Conservation (phyloP, 2,329 filamentous ascomycete species). For the Trichophaea hybrida region DNA sequence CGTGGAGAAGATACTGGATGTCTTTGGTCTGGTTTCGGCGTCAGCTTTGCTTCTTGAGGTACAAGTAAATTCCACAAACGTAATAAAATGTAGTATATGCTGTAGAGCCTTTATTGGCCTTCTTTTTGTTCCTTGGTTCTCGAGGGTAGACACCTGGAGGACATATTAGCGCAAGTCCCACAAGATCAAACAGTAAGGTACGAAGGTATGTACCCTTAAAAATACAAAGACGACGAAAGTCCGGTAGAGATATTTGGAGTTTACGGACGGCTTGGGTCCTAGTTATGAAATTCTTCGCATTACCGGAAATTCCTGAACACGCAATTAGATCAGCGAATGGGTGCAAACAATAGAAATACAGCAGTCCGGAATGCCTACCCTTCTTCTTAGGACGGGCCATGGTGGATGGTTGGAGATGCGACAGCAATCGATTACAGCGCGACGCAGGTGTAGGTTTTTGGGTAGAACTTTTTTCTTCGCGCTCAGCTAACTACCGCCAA, state of each 20-base stretch:
- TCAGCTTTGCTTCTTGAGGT: not conserved
- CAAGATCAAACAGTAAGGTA: not conserved
- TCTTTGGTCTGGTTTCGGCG: constrained; percentile 51
- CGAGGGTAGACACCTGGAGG: constrained; percentile 72
- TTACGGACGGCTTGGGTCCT: constrained; percentile 94
- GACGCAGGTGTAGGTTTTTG: not conserved
- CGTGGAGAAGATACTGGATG: constrained; percentile 94
- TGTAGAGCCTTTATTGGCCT: constrained; percentile 81
- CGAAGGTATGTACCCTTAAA: constrained; percentile 56
- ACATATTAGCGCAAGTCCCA: constrained; percentile 11
- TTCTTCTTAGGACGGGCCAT: constrained; percentile 84
- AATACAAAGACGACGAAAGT: constrained; percentile 96
- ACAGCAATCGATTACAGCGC: not conserved
- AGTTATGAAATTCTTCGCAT: constrained; percentile 97
- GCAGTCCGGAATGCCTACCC: constrained; percentile 36
- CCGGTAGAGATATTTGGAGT: constrained; percentile 88
- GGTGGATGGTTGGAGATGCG: constrained; percentile 18
- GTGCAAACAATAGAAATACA: not conserved
- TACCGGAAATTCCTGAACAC: constrained; percentile 57
- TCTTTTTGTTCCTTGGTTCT: constrained; percentile 93
- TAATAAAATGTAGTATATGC: constrained; percentile 85
- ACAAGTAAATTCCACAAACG: constrained; percentile 24
- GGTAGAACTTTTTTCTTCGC: not conserved
- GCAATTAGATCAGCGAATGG: constrained; percentile 2
- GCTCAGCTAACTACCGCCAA: not conserved